phyloP scores from a whole-genome alignment of 1,284 basidiomycete genomes.

The Cutaneotrichosporon spelunceum region DNA sequence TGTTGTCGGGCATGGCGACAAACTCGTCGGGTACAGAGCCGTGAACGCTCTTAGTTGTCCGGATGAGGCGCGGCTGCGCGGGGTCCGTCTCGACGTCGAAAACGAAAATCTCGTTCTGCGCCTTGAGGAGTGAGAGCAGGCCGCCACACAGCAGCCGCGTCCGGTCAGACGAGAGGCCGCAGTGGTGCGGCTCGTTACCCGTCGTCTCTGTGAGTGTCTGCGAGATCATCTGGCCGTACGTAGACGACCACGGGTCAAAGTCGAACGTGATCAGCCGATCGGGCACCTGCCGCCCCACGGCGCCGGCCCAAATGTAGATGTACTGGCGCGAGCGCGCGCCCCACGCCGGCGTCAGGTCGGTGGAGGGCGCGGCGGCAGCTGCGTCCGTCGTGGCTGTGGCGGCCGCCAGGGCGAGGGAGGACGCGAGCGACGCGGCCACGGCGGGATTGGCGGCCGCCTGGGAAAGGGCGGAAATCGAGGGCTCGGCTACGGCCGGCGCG shows the following conservation, averaged over 20 bases:
- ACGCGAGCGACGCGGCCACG: background rate
- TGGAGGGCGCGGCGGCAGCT: background rate
- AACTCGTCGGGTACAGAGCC: slow-evolving; percentile 23
- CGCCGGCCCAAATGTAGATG: slow-evolving; percentile 22
- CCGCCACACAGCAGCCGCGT: slow-evolving; percentile 18
- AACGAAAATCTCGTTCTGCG: slow-evolving; percentile 17
- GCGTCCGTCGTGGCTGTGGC: background rate
- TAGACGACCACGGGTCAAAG: slow-evolving; percentile 16
- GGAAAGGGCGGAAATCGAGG: background rate
- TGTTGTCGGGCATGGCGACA: slow-evolving; percentile 14
- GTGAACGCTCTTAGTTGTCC: background rate
- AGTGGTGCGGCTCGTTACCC: slow-evolving; percentile 24
- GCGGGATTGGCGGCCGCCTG: background rate
- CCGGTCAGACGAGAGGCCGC: slow-evolving; percentile 12
- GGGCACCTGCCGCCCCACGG: slow-evolving; percentile 11
- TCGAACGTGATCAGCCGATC: slow-evolving; percentile 24
- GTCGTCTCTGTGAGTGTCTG: slow-evolving; percentile 11
- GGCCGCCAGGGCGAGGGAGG: background rate
- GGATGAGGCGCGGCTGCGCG: slow-evolving; percentile 9
- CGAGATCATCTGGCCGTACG: slow-evolving; percentile 16
- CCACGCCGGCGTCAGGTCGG: slow-evolving; percentile 5
- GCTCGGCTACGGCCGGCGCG: background rate
- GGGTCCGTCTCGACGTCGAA: slow-evolving; percentile 18
- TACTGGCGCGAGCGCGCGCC: slow-evolving; percentile 15
- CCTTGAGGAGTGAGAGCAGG: slow-evolving; percentile 19